Conservation (phyloP, 1,139 yeast genomes). For the Spencermartinsiella ligniputridi region DNA sequence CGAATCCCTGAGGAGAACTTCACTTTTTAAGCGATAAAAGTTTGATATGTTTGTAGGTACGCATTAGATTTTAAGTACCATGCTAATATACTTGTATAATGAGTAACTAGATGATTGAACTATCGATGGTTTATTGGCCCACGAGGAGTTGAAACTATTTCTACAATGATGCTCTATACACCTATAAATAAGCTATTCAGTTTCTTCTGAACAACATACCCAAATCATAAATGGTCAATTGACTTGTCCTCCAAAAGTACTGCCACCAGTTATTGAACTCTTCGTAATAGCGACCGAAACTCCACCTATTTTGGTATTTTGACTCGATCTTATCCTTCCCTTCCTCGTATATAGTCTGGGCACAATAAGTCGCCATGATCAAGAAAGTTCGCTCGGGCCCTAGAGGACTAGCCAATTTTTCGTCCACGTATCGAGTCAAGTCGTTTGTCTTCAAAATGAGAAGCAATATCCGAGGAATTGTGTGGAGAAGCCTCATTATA, state of each 20-base stretch:
- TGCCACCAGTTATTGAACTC: constrained; percentile 41
- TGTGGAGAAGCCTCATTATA: constrained; percentile 72
- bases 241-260: constrained; percentile 50
- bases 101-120: too few species aligned
- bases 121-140: too few species aligned
- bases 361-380: constrained; percentile 88
- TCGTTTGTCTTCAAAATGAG: constrained; percentile 91
- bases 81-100: too few species aligned
- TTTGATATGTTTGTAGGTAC: too few species aligned
- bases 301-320: constrained; percentile 34
- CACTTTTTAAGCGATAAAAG: constrained; percentile 27
- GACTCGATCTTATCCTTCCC: constrained; percentile 41
- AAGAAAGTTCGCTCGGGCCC: constrained; percentile 87
- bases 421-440: constrained; percentile 83
- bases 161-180: too few species aligned
- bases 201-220: constrained; percentile 31
- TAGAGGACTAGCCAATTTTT: constrained; percentile 70
- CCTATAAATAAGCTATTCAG: too few species aligned
- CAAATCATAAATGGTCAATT: constrained; percentile 54
- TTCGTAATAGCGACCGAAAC: constrained; percentile 17
- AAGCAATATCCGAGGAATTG: constrained; percentile 80
- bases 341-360: constrained; percentile 70
- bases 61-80: too few species aligned
- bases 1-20: constrained; percentile 81
- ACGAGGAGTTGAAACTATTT: too few species aligned